phyloP scores from a whole-genome alignment of 148 eudicot species.

The Polygonum aviculare region DNA sequence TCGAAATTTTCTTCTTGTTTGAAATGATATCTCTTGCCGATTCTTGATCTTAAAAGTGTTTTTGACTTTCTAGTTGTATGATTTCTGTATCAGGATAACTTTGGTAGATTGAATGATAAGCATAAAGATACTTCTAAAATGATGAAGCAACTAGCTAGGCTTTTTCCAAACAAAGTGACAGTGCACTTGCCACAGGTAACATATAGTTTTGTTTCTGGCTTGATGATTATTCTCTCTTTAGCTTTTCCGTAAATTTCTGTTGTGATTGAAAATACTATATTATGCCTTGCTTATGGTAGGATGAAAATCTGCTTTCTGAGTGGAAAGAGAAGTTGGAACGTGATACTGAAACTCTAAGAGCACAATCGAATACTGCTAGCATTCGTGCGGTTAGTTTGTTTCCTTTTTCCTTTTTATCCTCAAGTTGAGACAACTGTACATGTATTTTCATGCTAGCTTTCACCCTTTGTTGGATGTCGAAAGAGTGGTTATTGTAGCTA shows the following conservation, averaged over 20 bases:
- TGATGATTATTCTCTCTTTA: not conserved
- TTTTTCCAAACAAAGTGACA: conserved; percentile 85
- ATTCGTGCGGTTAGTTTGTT: conserved; percentile 71
- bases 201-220: not conserved
- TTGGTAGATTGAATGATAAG: conserved; percentile 74
- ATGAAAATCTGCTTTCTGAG: conserved; percentile 59
- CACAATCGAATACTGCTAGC: conserved; percentile 58
- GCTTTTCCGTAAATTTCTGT: not conserved
- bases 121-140: conserved; percentile 65
- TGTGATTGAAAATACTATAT: not conserved
- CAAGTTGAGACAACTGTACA: not conserved
- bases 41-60: not conserved
- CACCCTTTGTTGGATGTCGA: not conserved
- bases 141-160: conserved; percentile 68
- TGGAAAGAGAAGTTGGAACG: conserved; percentile 91
- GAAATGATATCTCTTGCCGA: not conserved
- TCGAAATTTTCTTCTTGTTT: not conserved
- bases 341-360: conserved; percentile 74
- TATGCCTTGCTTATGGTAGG: conserved; percentile 33
- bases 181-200: conserved; percentile 88
- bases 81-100: conserved; percentile 43
- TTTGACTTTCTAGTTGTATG: not conserved
- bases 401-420: conserved; percentile 17
- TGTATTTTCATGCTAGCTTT: not conserved
- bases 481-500: not conserved